Base-by-base conservation (phyloP, 2,329 filamentous ascomycete genomes). In the Phialocephala sp. region DNA sequence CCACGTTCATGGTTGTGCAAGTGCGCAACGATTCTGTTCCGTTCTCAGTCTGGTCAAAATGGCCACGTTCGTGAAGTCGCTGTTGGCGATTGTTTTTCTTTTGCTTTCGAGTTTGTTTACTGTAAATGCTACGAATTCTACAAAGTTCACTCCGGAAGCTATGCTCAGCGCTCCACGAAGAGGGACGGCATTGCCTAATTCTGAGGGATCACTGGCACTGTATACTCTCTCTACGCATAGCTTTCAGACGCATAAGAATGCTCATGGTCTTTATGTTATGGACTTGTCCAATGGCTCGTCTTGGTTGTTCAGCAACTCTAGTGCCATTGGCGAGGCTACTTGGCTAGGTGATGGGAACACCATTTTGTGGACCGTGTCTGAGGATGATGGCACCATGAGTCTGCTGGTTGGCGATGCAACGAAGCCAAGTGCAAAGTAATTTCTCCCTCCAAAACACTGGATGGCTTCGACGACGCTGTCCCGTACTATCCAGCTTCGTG, bases 221-320 rank as follows among this genome's bases (percentile, higher is more conserved):
- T 92, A 89, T 73, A 87, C 87, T 54, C 85, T 87, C n/a, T 91
- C 89, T 0, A 87, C 88, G 1, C 96, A 96, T 77, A 93, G 88
- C 8, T 97, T 96, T 77, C 83, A 90, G 0, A 65, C 86, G 0
- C 92, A 95, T 75, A 81, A 82, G 59, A 89, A 88, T 73, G 85
- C 83, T 6, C 84, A 82, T 70, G 89, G 92, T 78, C 87, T 90
- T 69, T 86, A 88, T 11, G 78, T 93, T 37, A 80, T 96, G 59
- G 87, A 93, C 71, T 81, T 93, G 64, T 79, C 83, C 1, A 69
- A 63, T 50, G 69, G 69, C 11, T 59, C 60, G n/a, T 66, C 63
- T 6, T 66, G 59, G 45, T 56, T 72, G 12, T 69, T 68, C 24
- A 73, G 67, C 45, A 73, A 72, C 41, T 71, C 71, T 1, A 73